A percentile compares a stretch with the other conserved stretches of the same genome.
These are phyloP conservation scores for Mayamaea pseudoterrestris DNA, from an alignment of 108 stramenopile species.

Conservation along the genomic window DNA sequence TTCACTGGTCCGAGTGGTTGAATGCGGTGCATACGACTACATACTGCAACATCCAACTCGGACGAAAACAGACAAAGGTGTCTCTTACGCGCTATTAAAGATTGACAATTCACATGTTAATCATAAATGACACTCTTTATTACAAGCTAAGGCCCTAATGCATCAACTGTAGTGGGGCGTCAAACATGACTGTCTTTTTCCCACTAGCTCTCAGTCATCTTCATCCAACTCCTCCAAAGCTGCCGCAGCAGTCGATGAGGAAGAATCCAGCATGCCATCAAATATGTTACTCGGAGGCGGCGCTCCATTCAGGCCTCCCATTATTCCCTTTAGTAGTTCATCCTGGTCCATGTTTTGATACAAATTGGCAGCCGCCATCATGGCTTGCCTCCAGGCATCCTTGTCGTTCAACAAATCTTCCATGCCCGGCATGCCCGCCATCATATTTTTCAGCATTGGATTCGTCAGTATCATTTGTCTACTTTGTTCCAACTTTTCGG, in stretches of 20 bases:
- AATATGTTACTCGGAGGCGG: conserved; percentile 12
- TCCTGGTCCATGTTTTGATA: conserved; percentile 43
- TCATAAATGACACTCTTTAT: no score
- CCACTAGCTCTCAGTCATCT: conserved; percentile 25
- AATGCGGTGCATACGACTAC: no score
- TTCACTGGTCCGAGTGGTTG: no score
- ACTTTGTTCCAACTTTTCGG: conserved; percentile 65
- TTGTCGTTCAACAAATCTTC: conserved; percentile 55
- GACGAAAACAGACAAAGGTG: no score
- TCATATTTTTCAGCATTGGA: conserved; percentile 72
- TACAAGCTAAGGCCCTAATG: no score
- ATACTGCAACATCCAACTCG: no score
- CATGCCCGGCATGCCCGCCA: conserved; percentile 75
- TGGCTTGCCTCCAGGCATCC: conserved; percentile 46
- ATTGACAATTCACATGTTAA: no score
- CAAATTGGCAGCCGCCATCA: conserved; percentile 43
- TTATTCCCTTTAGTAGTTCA: conserved; percentile 31
- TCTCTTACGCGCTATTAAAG: no score
- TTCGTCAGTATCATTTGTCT: conserved; percentile 71
- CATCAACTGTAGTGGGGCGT: no score
- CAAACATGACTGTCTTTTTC: no score
- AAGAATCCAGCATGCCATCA: conserved; percentile 13
- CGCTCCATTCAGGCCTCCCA: conserved; percentile 26
- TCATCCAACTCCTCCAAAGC: conserved; percentile 53
- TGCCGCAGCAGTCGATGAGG: conserved; percentile 5